Percentiles rank a stretch among this genome's conserved stretches.
These are phyloP conservation scores for Entrophospora sp. DNA, from an alignment of 192 early-diverging fungal species.

Conservation along the genomic window DNA sequence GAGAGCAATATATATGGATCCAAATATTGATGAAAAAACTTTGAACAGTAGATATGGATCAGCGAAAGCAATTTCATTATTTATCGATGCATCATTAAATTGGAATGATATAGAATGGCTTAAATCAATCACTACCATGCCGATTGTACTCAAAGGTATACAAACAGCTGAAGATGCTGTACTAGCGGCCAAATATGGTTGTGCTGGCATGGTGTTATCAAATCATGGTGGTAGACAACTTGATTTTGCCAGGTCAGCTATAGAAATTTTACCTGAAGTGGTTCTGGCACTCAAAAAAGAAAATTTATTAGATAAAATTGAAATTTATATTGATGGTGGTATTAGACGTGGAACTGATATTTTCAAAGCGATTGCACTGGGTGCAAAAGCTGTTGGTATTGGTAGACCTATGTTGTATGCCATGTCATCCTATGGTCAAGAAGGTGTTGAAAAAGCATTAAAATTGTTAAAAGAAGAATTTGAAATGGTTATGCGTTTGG, in stretches of 20 bases:
- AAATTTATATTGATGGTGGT: constrained; percentile 93
- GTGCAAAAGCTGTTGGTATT: constrained; percentile 84
- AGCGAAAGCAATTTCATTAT: constrained; percentile 58
- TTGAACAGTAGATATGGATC: constrained; percentile 50
- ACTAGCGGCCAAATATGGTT: constrained; percentile 67
- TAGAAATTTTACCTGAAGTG: constrained; percentile 87
- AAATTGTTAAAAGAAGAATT: constrained; percentile 79
- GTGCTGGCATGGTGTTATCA: constrained; percentile 79
- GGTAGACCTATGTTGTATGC: constrained; percentile 59
- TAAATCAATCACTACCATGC: constrained; percentile 69
- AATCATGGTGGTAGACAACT: constrained; percentile 98
- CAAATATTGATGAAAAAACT: constrained; percentile 24
- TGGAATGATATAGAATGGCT: constrained; percentile 93
- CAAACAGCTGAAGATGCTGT: constrained; percentile 85
- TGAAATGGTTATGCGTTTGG: constrained; percentile 70
- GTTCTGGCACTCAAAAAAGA: constrained; percentile 58
- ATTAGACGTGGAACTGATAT: constrained; percentile 87
- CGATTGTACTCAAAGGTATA: constrained; percentile 90
- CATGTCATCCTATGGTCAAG: constrained; percentile 63
- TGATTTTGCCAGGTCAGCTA: constrained; percentile 54
- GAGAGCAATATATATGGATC: constrained; percentile 55
- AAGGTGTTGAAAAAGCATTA: constrained; percentile 69
- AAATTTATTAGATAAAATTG: constrained; percentile 48
- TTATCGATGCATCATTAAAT: constrained; percentile 75
- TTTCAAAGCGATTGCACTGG: constrained; percentile 92